Conservation (phyloP, 805 yeast genomes). For the Saturnispora serradocipensis region DNA sequence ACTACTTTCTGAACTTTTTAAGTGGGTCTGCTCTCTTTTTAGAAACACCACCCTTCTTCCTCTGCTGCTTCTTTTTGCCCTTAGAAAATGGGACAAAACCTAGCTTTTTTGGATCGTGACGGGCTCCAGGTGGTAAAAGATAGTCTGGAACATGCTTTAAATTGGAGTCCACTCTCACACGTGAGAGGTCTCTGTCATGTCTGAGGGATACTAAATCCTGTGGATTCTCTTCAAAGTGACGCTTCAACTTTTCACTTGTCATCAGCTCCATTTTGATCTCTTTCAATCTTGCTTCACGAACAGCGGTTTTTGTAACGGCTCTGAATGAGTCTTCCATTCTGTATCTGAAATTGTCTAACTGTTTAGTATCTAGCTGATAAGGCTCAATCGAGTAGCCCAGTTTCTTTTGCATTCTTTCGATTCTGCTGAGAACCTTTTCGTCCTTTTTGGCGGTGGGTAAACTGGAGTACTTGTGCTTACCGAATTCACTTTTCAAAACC, state of each 20-base stretch:
- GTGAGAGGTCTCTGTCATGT: constrained; percentile 85
- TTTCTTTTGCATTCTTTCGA: constrained; percentile 66
- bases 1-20: constrained; percentile 30
- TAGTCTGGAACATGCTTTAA: constrained; percentile 90
- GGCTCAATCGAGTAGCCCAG: constrained; percentile 72
- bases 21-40: constrained; percentile 44
- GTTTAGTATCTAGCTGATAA: constrained; percentile 82
- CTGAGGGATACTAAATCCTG: constrained; percentile 82
- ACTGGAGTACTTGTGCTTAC: constrained; percentile 78
- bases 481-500: constrained; percentile 73
- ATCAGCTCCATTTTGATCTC: constrained; percentile 83
- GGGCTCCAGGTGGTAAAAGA: constrained; percentile 70
- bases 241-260: constrained; percentile 79
- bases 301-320: constrained; percentile 80
- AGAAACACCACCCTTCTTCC: constrained; percentile 20
- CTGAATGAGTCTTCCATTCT: constrained; percentile 96
- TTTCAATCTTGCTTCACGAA: constrained; percentile 86
- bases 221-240: constrained; percentile 96
- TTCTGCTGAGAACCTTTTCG: constrained; percentile 73
- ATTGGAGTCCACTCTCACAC: constrained; percentile 73
- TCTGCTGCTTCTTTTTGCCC: constrained; percentile 26
- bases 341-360: constrained; percentile 91
- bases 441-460: constrained; percentile 66
- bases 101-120: constrained; percentile 43
- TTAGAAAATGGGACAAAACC: constrained; percentile 65